phyloP scores from a whole-genome alignment of 441 rosid genomes.

The Bruguiera hainesii region DNA sequence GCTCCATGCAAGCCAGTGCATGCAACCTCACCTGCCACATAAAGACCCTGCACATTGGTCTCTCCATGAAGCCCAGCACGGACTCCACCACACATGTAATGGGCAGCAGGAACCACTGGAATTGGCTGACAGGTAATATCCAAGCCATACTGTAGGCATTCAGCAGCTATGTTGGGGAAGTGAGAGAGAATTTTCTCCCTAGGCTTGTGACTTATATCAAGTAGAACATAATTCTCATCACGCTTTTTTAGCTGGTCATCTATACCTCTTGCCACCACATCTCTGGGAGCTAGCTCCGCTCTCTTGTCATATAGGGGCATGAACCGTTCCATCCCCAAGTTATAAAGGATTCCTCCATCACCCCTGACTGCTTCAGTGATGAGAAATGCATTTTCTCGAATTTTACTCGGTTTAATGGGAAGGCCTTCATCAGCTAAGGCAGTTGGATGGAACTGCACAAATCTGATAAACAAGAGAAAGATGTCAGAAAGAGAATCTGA shows the following conservation, averaged over 20 bases:
- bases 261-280: constrained; percentile 95
- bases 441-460: constrained; percentile 98
- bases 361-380: constrained; percentile 96
- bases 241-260: constrained; percentile 90
- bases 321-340: constrained; percentile 75
- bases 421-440: constrained; percentile 97
- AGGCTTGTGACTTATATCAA: constrained; percentile 83
- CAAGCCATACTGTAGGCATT: constrained; percentile 72
- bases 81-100: constrained; percentile 98
- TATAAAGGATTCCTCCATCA: constrained; percentile 93
- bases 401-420: constrained; percentile 53
- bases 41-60: constrained; percentile 81
- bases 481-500: constrained; percentile 1
- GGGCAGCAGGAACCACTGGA: constrained; percentile 97
- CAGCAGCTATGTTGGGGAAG: constrained; percentile 91
- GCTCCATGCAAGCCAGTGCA: constrained; percentile 98
- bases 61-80: constrained; percentile 91
- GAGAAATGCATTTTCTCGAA: constrained; percentile 84
- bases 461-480: constrained; percentile 37
- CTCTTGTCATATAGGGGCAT: constrained; percentile 84
- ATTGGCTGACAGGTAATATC: constrained; percentile 82
- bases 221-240: constrained; percentile 75
- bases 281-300: constrained; percentile 97
- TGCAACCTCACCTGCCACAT: constrained; percentile 98
- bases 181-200: constrained; percentile 80